A percentile compares a stretch with the other conserved stretches of the same genome.
Evolutionary conservation across 306 rosid species (phyloP).

Genomic region (Fagus sylvatica): DNA sequence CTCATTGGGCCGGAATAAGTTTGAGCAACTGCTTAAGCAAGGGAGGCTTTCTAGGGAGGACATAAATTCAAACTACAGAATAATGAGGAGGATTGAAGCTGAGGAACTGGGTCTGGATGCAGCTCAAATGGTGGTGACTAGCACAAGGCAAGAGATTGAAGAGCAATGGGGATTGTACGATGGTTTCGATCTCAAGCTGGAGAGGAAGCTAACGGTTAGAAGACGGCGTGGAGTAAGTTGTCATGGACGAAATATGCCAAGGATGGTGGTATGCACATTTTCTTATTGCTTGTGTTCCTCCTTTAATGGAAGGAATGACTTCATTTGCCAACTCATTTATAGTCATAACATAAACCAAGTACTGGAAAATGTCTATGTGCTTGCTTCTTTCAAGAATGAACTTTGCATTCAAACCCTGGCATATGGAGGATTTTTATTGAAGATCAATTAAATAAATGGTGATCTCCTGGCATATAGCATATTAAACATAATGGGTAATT

Average conservation of each 20-base stretch:
- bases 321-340: not conserved
- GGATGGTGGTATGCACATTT: constrained; percentile 65
- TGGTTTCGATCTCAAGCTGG: constrained; percentile 70
- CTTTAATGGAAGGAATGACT: not conserved
- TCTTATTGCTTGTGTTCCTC: constrained; percentile 11
- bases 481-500: too few relatives aligned
- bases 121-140: constrained; percentile 82
- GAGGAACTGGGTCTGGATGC: constrained; percentile 79
- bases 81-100: constrained; percentile 68
- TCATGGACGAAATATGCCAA: constrained; percentile 72
- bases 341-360: too few relatives aligned
- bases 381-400: too few relatives aligned
- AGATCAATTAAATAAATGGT: too few relatives aligned
- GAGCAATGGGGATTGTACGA: constrained; percentile 87
- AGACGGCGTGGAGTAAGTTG: constrained; percentile 71
- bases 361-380: too few relatives aligned
- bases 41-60: constrained; percentile 67
- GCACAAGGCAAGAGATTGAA: constrained; percentile 89
- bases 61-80: constrained; percentile 68
- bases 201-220: constrained; percentile 79
- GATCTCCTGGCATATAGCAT: too few relatives aligned
- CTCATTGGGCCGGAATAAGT: constrained; percentile 76
- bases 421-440: too few relatives aligned
- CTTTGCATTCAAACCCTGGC: too few relatives aligned
- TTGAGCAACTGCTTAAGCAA: constrained; percentile 74